Evolutionary conservation across 441 rosid genomes (phyloP).

Genomic region (Pelargonium fulgidum): DNA sequence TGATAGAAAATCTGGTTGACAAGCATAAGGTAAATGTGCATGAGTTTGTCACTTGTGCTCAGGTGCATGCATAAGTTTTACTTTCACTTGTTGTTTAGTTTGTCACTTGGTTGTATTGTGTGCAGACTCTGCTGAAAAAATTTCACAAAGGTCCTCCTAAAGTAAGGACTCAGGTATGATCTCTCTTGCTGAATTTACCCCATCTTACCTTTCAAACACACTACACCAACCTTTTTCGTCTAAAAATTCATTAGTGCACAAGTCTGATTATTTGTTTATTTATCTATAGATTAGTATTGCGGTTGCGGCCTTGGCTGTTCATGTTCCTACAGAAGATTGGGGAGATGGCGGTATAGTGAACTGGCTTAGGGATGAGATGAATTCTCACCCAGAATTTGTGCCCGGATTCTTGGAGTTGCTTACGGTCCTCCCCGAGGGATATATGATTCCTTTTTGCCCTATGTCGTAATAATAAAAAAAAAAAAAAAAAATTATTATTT

Average conservation of each 20-base stretch:
- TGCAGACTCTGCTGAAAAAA: constrained; percentile 83
- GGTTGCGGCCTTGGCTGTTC: constrained; percentile 95
- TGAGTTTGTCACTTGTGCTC: neutral
- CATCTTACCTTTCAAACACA: neutral
- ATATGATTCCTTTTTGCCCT: constrained; percentile 28
- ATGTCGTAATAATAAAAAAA: neutral
- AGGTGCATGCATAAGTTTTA: constrained; percentile 7
- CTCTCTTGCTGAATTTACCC: neutral
- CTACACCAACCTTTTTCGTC: neutral
- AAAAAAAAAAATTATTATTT: no score
- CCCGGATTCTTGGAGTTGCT: constrained; percentile 97
- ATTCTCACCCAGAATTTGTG: constrained; percentile 76
- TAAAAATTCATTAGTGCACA: neutral
- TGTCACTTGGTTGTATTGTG: constrained; percentile 21
- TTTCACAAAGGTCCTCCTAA: constrained; percentile 92
- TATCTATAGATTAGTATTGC: constrained; percentile 91
- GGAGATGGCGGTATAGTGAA: constrained; percentile 87
- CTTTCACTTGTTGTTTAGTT: constrained; percentile 18
- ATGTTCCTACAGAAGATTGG: constrained; percentile 93
- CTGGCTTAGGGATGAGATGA: constrained; percentile 96
- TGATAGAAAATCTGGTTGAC: neutral
- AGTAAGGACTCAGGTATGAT: constrained; percentile 53
- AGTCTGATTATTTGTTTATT: constrained; percentile 21
- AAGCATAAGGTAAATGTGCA: neutral
- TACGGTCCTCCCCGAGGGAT: constrained; percentile 98